phyloP scores from a whole-genome alignment of 768 basidiomycete species.

The Lactifluus echinatus region DNA sequence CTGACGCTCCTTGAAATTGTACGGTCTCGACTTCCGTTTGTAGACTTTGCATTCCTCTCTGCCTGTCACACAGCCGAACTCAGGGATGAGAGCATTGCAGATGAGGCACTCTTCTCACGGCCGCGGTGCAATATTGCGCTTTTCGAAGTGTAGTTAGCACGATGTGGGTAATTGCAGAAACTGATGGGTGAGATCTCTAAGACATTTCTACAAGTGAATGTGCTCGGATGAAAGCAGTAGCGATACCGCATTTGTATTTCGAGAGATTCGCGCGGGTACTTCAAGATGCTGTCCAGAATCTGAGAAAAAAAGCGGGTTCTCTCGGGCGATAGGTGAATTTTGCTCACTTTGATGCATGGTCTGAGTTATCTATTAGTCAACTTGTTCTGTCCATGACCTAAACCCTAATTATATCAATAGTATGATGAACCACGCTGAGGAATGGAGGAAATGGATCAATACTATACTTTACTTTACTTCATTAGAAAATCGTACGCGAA shows the following conservation, averaged over 20 bases:
- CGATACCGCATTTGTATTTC: neutral
- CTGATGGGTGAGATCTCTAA: constrained; percentile 8
- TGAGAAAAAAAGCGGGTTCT: neutral
- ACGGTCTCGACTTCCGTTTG: neutral
- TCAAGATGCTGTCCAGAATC: neutral
- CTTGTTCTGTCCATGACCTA: too few relatives aligned
- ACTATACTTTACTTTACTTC: too few relatives aligned
- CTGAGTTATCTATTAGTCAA: too few relatives aligned
- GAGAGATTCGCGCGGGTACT: neutral
- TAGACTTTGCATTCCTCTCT: constrained; percentile 8
- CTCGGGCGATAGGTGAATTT: too few relatives aligned
- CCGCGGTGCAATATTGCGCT: constrained; percentile 13
- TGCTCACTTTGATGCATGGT: too few relatives aligned
- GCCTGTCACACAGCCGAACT: constrained; percentile 4
- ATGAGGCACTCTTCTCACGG: constrained; percentile 15
- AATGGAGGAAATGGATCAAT: too few relatives aligned
- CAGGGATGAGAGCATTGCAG: neutral
- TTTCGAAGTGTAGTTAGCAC: constrained; percentile 14
- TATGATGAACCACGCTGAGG: too few relatives aligned
- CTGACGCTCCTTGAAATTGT: neutral
- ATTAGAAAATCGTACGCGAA: too few relatives aligned
- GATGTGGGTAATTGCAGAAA: constrained; percentile 16
- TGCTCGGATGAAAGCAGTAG: neutral
- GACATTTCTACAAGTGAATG: constrained; percentile 2
- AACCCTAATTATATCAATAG: too few relatives aligned